These are phyloP conservation scores for Fraxinus anomala DNA, from an alignment of 257 asterid genomes.

Conservation along the genomic window DNA sequence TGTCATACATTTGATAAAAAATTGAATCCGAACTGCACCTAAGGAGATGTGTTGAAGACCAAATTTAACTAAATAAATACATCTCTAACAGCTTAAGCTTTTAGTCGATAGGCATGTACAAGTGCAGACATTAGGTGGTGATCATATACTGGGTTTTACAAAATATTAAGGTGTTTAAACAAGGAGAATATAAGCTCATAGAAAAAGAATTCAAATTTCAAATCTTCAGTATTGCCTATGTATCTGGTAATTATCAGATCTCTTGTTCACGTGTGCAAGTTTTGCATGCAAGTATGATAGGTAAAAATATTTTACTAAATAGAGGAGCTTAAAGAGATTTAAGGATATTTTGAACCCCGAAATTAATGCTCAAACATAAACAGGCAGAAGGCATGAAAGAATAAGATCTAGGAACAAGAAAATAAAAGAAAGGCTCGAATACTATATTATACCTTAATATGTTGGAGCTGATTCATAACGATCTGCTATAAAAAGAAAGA, in stretches of 20 bases:
- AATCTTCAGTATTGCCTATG: background rate
- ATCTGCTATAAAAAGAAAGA: conserved; percentile 41
- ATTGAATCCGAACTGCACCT: background rate
- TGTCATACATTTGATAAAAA: background rate
- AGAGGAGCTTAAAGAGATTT: background rate
- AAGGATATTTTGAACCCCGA: background rate
- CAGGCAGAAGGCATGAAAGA: background rate
- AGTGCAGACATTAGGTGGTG: background rate
- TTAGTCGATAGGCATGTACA: background rate
- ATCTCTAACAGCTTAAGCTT: background rate
- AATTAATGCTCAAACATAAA: background rate
- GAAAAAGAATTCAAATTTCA: background rate
- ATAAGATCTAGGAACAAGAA: background rate
- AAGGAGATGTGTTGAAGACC: background rate
- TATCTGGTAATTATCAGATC: background rate
- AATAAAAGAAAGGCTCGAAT: conserved; percentile 9
- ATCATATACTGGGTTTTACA: too few relatives aligned
- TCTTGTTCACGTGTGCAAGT: background rate
- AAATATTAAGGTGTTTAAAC: too few relatives aligned
- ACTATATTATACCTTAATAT: conserved; percentile 50
- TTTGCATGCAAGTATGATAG: background rate
- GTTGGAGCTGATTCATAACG: conserved; percentile 68
- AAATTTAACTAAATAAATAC: background rate
- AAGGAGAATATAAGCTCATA: background rate
- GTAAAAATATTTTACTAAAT: background rate